Evolutionary conservation across 75 land plant genomes (phyloP), one percentile per base, ranked within the genome.

Genomic region (Picea glauca): DNA sequence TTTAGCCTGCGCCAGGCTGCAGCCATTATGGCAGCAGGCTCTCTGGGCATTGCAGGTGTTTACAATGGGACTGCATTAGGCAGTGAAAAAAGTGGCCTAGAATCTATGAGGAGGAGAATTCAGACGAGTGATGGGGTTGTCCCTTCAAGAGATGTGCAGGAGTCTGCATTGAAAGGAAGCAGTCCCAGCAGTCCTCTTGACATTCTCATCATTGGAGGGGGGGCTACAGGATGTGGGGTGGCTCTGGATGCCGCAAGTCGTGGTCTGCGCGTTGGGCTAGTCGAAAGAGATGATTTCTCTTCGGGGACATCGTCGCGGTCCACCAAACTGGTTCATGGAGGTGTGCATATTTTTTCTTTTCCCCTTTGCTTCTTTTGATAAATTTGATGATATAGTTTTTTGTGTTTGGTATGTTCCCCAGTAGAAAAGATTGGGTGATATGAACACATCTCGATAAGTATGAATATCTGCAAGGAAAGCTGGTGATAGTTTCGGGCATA

Each of bases 141-240:
- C 64, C 99, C 99, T 40, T 38, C 88, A 12, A 75, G 99, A 54
- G 76, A 57, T 4, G 86, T 80, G n/a, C 96, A 97, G 86, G 91
- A 91, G 78, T 62, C 96, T 60, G 87, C 90, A 38, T 81, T 97
- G 63, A 74, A 84, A 46, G 94, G 91, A n/a, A 78, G 90, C 58
- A 88, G 82, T 77, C 40, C 82, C 5, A 60, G 74, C 50, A 84
- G 81, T 66, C 99, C 96, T 8, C 84, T 94, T 9, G 99, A 97
- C 75, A 63, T 97, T 35, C 89, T 97, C 31, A 93, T 97, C 2
- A 78, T 97, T 26, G 99, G 99, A 23, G 99, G 99, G 0, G 99
- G 99, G 9, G 99, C 98, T 73, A 97, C 99, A 14, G 99, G 99
- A 2, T 93, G 91, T 77, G 99, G 99, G 3, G 93, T 87, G n/a